Evolutionary conservation across 805 yeast species (phyloP).

Genomic region (Cyberlindnera galapagoensis): DNA sequence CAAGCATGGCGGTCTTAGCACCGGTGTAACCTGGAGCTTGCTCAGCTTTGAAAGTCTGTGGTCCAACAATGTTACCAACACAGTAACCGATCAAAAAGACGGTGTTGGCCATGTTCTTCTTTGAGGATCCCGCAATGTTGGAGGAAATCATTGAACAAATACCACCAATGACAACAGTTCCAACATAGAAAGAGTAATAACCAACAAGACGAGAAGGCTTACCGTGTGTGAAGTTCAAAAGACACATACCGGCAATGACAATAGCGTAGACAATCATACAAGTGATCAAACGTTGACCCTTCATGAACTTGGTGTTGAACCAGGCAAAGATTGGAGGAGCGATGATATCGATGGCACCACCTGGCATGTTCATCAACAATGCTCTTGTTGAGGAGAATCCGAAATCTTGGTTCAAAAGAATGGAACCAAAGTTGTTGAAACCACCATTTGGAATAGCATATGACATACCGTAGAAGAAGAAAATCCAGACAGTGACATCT

Average conservation of each 20-base stretch:
- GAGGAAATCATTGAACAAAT: constrained; percentile 30
- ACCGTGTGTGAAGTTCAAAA: constrained; percentile 7
- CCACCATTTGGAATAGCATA: constrained; percentile 51
- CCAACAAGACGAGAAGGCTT: constrained; percentile 22
- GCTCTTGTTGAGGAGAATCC: constrained; percentile 11
- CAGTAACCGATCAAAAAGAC: constrained; percentile 57
- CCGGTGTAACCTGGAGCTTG: constrained; percentile 55
- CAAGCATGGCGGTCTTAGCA: constrained; percentile 33
- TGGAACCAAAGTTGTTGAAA: constrained; percentile 15
- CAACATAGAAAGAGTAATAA: constrained; percentile 26
- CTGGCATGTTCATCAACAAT: constrained; percentile 27
- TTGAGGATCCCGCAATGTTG: constrained; percentile 67
- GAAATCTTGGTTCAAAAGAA: constrained; percentile 12
- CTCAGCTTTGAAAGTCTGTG: constrained; percentile 54
- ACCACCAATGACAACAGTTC: constrained; percentile 30
- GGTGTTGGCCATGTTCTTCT: constrained; percentile 54
- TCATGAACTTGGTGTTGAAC: constrained; percentile 4
- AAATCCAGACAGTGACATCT: constrained; percentile 45
- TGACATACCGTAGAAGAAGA: constrained; percentile 34
- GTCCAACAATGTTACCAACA: constrained; percentile 65
- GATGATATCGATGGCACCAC: constrained; percentile 28
- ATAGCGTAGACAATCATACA: constrained; percentile 5
- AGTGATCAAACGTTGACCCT: constrained; percentile 5
- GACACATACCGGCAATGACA: constrained; percentile 9
- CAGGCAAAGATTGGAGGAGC: constrained; percentile 9